Base-by-base conservation (phyloP, 1,139 yeast genomes). In the Waltiozyma sp. region DNA sequence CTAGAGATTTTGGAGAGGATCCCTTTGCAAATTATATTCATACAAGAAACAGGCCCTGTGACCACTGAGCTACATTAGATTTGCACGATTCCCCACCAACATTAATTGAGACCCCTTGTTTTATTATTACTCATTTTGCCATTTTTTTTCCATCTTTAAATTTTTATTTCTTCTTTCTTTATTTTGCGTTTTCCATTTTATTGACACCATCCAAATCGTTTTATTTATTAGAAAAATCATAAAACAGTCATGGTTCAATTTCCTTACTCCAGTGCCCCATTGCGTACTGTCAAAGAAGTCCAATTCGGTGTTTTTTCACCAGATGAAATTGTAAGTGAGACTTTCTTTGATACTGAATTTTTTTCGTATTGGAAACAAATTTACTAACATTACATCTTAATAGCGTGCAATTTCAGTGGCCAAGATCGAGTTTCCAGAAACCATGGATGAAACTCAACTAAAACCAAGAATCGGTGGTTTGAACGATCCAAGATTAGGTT, bases 281-380 rank as follows among this genome's bases (percentile, higher is more conserved):
- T 91, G 65, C 85, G 96, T 64, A 80, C 95, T 40, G 89, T 91
- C 52, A 91, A 88, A 68, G 98, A 91, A 72, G 96, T 89, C 58
- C 98, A 91, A 72, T 93, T 93, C 70, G 98, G 99, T 49, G 80
- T 93, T 58, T 79, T 93, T 52, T 88, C 97, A 23, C 98, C 99
- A 26, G 98, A 91, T 69, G 98, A 93, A 70, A 80, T 88, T 50
- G 79, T 68, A 62, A 52, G 72, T 63, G 41, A 11, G 8, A 6
- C 34, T 15, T 14, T n/a, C 34, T 7, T 26, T 26, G n/a, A 11
- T 26, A 11, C 10, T 10, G 28, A 26, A 26, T 4, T 26, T 10
- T 26, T 11, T 26, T 14, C 13, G 4, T 13, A 10, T 8, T 21
- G 23, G 23, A 21, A 37, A 40, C 36, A 38, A 38, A 37, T 34